phyloP scores from a whole-genome alignment of 257 asterid genomes.

The Striga asiatica region DNA sequence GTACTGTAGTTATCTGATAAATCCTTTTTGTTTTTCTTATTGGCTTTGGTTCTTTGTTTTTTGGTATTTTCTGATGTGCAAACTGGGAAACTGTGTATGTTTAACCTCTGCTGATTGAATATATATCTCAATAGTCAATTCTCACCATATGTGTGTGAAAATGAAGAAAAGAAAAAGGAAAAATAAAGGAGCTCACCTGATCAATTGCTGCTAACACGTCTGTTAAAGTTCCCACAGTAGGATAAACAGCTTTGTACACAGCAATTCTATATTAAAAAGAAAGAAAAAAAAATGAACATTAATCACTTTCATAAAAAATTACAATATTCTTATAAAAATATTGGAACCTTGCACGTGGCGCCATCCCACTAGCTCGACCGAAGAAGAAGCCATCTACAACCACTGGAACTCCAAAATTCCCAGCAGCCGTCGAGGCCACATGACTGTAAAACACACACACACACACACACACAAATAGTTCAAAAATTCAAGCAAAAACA shows the following conservation, averaged over 20 bases:
- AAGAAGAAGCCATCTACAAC: slow-evolving; percentile 71
- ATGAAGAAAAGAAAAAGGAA: not conserved
- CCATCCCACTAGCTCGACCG: slow-evolving; percentile 94
- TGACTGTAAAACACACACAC: slow-evolving; percentile 38
- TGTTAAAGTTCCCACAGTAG: slow-evolving; percentile 63
- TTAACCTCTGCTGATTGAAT: no score
- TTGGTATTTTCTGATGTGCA: not conserved
- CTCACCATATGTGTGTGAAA: no score
- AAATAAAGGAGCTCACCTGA: slow-evolving; percentile 36
- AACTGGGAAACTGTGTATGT: no score
- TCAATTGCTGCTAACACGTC: slow-evolving; percentile 94
- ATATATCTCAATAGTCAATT: no score
- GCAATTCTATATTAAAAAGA: slow-evolving; percentile 38
- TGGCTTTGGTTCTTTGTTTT: not conserved
- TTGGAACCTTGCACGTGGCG: slow-evolving; percentile 81
- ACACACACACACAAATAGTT: no score
- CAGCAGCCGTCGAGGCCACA: slow-evolving; percentile 93
- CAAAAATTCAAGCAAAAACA: no score
- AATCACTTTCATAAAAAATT: no score
- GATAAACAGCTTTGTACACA: slow-evolving; percentile 80
- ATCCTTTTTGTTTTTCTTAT: not conserved
- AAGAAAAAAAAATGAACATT: not conserved
- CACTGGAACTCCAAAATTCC: slow-evolving; percentile 79
- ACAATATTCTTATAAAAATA: not conserved
- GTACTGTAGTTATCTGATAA: not conserved